A percentile compares a stretch with the other conserved stretches of the same genome.
phyloP scores from a whole-genome alignment of 75 land plant genomes.

The Gnetum montanum region DNA sequence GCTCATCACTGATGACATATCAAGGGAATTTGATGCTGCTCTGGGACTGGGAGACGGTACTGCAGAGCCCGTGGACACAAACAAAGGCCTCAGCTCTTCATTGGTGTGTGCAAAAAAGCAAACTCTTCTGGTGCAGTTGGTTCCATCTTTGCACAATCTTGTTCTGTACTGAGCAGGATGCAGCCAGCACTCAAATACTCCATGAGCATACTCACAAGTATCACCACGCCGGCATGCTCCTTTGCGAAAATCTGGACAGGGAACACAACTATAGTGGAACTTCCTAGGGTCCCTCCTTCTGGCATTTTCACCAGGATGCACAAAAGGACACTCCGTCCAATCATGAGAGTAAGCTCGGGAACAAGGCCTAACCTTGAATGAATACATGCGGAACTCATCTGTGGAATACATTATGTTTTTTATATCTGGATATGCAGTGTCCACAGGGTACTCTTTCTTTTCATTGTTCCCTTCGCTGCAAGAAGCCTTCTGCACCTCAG shows the following conservation, averaged over 20 bases:
- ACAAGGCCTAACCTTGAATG: conserved; percentile 77
- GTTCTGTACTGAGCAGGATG: conserved; percentile 82
- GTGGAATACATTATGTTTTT: conserved; percentile 69
- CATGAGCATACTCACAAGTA: conserved; percentile 80
- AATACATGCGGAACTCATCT: conserved; percentile 81
- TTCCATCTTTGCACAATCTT: conserved; percentile 71
- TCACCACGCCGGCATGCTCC: conserved; percentile 69
- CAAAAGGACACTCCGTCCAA: conserved; percentile 91
- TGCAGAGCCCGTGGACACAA: conserved; percentile 59
- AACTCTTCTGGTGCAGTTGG: conserved; percentile 40
- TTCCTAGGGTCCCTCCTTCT: conserved; percentile 71
- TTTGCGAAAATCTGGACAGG: conserved; percentile 86
- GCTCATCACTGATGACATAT: conserved; percentile 34
- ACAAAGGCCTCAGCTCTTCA: conserved; percentile 70
- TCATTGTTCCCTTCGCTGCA: conserved; percentile 21
- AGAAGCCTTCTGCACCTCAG: conserved; percentile 2
- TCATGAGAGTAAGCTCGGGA: conserved; percentile 78
- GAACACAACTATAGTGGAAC: conserved; percentile 76
- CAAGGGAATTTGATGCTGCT: conserved; percentile 30
- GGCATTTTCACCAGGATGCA: conserved; percentile 84
- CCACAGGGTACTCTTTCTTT: conserved; percentile 60
- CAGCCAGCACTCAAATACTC: conserved; percentile 87
- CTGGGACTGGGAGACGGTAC: conserved; percentile 70
- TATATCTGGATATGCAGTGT: conserved; percentile 67
- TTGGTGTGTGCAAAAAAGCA: conserved; percentile 66